Conservation (phyloP, 106 monocot species). For the Cymbidium sinense region DNA sequence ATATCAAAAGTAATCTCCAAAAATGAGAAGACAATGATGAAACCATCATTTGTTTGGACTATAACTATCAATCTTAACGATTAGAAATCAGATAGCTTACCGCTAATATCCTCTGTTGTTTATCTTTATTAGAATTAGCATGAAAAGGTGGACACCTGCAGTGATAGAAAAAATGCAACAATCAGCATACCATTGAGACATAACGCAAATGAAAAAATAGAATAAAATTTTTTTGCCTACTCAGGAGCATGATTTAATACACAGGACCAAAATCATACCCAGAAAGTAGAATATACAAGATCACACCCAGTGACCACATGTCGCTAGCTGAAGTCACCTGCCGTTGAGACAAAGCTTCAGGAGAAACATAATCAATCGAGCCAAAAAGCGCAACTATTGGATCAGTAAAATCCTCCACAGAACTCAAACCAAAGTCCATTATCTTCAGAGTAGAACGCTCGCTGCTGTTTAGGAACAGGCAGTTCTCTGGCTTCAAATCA, state of each 20-base stretch:
- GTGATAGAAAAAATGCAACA: not conserved
- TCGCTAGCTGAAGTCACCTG: conserved; percentile 51
- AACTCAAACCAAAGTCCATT: conserved; percentile 78
- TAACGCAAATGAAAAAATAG: not conserved
- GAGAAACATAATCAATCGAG: conserved; percentile 75
- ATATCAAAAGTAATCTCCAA: not conserved
- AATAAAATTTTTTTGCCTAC: not conserved
- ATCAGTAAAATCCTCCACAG: conserved; percentile 61
- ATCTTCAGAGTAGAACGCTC: conserved; percentile 42
- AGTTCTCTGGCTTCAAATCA: conserved; percentile 74
- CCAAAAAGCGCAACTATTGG: conserved; percentile 62
- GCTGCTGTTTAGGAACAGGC: conserved; percentile 31
- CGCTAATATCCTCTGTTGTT: conserved; percentile 52
- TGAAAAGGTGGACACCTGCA: conserved; percentile 60
- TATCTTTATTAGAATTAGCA: conserved; percentile 47
- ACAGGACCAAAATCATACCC: conserved; percentile 30
- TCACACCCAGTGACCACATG: conserved; percentile 77
- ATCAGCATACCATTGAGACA: not conserved
- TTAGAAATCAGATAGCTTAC: conserved; percentile 24
- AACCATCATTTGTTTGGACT: not conserved
- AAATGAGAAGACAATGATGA: not conserved
- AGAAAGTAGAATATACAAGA: conserved; percentile 59
- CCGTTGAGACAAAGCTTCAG: conserved; percentile 43
- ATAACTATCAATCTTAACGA: not conserved
- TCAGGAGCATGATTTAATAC: not conserved